A percentile compares a stretch with the other conserved stretches of the same genome.
phyloP scores from a whole-genome alignment of 2,329 filamentous ascomycete species.

The Chaetomium strumarium region DNA sequence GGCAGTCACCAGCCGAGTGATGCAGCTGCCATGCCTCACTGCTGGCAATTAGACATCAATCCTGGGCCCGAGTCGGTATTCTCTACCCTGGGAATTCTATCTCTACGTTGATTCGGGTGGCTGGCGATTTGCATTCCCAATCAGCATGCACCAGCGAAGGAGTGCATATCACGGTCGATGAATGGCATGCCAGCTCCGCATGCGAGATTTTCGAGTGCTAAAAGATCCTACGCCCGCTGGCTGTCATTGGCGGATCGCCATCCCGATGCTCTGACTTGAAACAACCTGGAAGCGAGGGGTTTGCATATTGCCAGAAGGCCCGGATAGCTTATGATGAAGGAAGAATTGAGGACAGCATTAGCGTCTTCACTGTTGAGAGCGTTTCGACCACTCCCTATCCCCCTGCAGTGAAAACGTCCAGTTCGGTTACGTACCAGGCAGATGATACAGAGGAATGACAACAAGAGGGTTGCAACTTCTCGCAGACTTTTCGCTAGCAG shows the following conservation, averaged over 20 bases:
- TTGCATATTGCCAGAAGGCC: conserved; percentile 10
- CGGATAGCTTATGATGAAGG: too few species aligned
- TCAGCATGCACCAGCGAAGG: conserved; percentile 10
- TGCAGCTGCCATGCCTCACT: not conserved
- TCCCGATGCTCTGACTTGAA: conserved; percentile 27
- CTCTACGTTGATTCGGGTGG: conserved; percentile 25
- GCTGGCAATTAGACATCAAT: conserved; percentile 17
- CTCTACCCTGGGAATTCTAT: conserved; percentile 15
- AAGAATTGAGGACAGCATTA: too few species aligned
- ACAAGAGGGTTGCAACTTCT: conserved; percentile 11
- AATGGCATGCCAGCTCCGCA: conserved; percentile 20
- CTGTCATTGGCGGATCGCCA: conserved; percentile 21
- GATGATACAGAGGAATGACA: conserved; percentile 1
- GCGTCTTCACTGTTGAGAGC: too few species aligned
- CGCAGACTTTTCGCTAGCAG: conserved; percentile 1
- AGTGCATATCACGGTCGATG: conserved; percentile 25
- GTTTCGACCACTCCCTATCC: too few species aligned
- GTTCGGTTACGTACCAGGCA: too few species aligned
- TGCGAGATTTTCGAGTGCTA: conserved; percentile 20
- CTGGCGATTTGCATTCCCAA: conserved; percentile 22
- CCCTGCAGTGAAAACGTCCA: conserved; percentile 5
- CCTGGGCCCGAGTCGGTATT: conserved; percentile 12
- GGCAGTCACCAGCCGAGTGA: conserved; percentile 13
- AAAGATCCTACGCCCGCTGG: conserved; percentile 10
- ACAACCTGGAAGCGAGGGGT: conserved; percentile 29